phyloP scores from a whole-genome alignment of 208 protist species.

The Trypanosoma rangeli region DNA sequence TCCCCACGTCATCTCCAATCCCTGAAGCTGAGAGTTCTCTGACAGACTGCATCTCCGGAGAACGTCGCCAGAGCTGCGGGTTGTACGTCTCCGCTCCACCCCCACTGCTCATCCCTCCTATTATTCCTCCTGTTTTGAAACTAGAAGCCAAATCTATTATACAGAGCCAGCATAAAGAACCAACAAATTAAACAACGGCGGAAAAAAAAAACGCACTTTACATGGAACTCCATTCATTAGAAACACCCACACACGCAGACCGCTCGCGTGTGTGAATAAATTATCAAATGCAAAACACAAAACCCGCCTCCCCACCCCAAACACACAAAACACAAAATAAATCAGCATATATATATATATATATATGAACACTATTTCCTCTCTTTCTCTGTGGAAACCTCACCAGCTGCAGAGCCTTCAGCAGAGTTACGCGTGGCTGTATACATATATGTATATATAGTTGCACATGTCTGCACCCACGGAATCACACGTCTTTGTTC shows the following conservation, averaged over 20 bases:
- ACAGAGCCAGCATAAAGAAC: not conserved
- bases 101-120: slow-evolving; percentile 4
- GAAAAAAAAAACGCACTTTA: not conserved
- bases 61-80: slow-evolving; percentile 15
- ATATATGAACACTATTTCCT: not conserved
- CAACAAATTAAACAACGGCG: not conserved
- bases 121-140: not conserved
- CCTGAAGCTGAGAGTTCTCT: not conserved
- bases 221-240: too few species aligned
- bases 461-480: not conserved
- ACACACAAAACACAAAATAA: slow-evolving; percentile 20
- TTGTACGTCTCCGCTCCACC: not conserved
- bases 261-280: too few species aligned
- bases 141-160: not conserved
- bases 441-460: too few species aligned
- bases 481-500: not conserved
- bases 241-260: too few species aligned
- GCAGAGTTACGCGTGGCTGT: too few species aligned
- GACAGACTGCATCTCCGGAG: not conserved
- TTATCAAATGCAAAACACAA: too few species aligned
- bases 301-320: too few species aligned
- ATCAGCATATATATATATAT: not conserved
- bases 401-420: too few species aligned
- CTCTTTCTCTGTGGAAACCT: too few species aligned
- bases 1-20: not conserved